These are phyloP conservation scores for Graphium sp. DNA, from an alignment of 2,329 filamentous ascomycete genomes.

Conservation along the genomic window DNA sequence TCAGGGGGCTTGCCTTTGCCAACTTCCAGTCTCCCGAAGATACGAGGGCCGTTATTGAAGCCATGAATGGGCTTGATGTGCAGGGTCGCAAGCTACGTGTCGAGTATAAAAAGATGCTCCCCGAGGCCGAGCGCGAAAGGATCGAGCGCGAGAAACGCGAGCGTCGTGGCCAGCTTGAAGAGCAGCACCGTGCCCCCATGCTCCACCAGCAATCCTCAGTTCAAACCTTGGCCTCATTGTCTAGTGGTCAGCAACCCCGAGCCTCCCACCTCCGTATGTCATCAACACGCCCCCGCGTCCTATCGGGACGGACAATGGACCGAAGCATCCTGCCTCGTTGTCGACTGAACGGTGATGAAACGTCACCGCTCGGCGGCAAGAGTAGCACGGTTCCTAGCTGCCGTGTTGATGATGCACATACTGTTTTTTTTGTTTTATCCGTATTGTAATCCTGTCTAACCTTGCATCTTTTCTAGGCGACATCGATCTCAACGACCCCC, in stretches of 20 bases:
- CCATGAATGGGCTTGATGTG: constrained; percentile 89
- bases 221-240: constrained; percentile 55
- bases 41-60: constrained; percentile 79
- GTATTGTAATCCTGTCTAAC: not conserved
- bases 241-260: constrained; percentile 38
- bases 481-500: constrained; percentile 81
- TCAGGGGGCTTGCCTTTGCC: constrained; percentile 87
- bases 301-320: not conserved
- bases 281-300: not conserved
- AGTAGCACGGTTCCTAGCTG: not conserved
- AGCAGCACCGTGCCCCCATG: constrained; percentile 71
- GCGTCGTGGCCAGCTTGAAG: constrained; percentile 85
- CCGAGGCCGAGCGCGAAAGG: constrained; percentile 79
- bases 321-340: too few relatives aligned
- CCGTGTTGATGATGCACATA: too few relatives aligned
- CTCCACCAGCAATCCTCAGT: constrained; percentile 78
- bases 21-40: constrained; percentile 96
- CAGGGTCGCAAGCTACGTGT: constrained; percentile 89
- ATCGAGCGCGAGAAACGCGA: constrained; percentile 97
- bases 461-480: constrained; percentile 26
- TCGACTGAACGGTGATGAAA: too few relatives aligned
- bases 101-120: constrained; percentile 99
- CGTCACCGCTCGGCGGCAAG: not conserved
- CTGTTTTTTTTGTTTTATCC: too few relatives aligned
- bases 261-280: constrained; percentile 29